phyloP scores from a whole-genome alignment of 1,284 basidiomycete genomes.

The Pseudozyma thailandica region DNA sequence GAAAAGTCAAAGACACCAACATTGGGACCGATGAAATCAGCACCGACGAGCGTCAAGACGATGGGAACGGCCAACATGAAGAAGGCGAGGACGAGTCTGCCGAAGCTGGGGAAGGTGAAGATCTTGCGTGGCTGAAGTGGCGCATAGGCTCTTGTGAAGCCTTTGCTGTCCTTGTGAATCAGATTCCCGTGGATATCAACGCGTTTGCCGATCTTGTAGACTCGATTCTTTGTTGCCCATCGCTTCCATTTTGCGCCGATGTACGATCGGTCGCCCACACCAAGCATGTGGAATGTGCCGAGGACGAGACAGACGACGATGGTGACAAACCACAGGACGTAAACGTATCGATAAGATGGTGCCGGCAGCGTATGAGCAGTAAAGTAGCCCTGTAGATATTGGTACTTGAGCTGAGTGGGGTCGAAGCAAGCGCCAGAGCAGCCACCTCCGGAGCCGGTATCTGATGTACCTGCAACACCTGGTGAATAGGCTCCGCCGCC shows the following conservation, averaged over 20 bases:
- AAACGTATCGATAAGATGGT: slow-evolving; percentile 69
- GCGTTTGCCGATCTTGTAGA: slow-evolving; percentile 49
- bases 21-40: slow-evolving; percentile 78
- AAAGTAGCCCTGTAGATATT: slow-evolving; percentile 64
- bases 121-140: slow-evolving; percentile 40
- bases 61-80: slow-evolving; percentile 57
- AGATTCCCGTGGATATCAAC: slow-evolving; percentile 39
- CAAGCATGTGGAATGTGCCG: slow-evolving; percentile 63
- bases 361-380: slow-evolving; percentile 68
- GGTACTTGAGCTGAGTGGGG: slow-evolving; percentile 47
- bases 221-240: slow-evolving; percentile 58
- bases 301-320: slow-evolving; percentile 60
- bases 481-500: slow-evolving; percentile 33
- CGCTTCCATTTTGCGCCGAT: slow-evolving; percentile 62
- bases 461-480: slow-evolving; percentile 14
- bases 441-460: slow-evolving; percentile 8
- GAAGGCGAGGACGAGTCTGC: slow-evolving; percentile 54
- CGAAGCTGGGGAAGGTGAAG: slow-evolving; percentile 55
- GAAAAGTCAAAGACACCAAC: slow-evolving; percentile 65
- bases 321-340: slow-evolving; percentile 69
- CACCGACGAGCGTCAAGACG: slow-evolving; percentile 72
- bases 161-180: slow-evolving; percentile 29
- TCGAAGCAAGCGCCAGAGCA: slow-evolving; percentile 57
- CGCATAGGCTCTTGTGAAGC: slow-evolving; percentile 25
- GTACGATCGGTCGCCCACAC: slow-evolving; percentile 55